phyloP scores from a whole-genome alignment of 257 asterid genomes.

The Gynochthodes officinalis region DNA sequence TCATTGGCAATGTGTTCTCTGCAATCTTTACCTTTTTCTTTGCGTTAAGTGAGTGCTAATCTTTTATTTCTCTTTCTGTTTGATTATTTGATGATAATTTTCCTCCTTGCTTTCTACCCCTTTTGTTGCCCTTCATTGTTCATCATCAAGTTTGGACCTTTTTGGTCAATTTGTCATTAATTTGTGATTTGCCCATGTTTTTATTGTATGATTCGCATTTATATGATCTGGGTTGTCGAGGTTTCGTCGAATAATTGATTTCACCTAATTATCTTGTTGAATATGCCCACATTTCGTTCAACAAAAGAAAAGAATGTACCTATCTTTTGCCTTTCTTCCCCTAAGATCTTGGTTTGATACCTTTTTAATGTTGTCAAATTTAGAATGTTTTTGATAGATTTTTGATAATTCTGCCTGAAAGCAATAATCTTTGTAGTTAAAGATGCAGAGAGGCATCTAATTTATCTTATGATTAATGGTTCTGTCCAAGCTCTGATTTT shows the following conservation, averaged over 20 bases:
- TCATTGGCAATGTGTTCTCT: slow-evolving; percentile 79
- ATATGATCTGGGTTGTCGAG: slow-evolving; percentile 26
- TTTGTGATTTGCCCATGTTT: slow-evolving; percentile 22
- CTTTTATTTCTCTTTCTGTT: not conserved
- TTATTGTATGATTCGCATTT: slow-evolving; percentile 22
- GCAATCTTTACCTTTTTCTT: slow-evolving; percentile 89
- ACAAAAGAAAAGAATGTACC: not conserved
- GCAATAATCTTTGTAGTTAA: slow-evolving; percentile 12
- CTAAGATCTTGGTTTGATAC: slow-evolving; percentile 12
- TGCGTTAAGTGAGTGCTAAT: slow-evolving; percentile 57
- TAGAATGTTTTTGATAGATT: not conserved
- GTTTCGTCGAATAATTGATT: not conserved
- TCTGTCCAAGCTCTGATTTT: not conserved
- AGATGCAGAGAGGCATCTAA: not conserved
- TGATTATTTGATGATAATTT: not conserved
- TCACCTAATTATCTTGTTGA: not conserved
- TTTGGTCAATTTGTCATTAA: slow-evolving; percentile 1
- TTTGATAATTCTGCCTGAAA: not conserved
- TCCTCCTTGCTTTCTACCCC: not conserved
- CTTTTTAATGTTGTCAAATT: slow-evolving; percentile 1
- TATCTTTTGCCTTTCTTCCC: not conserved
- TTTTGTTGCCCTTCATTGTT: not conserved
- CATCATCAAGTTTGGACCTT: slow-evolving; percentile 17
- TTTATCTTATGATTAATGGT: not conserved
- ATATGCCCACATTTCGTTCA: slow-evolving; percentile 2